Conservation (phyloP, 2,329 filamentous ascomycete genomes). For the Talaromyces rugulosus region DNA sequence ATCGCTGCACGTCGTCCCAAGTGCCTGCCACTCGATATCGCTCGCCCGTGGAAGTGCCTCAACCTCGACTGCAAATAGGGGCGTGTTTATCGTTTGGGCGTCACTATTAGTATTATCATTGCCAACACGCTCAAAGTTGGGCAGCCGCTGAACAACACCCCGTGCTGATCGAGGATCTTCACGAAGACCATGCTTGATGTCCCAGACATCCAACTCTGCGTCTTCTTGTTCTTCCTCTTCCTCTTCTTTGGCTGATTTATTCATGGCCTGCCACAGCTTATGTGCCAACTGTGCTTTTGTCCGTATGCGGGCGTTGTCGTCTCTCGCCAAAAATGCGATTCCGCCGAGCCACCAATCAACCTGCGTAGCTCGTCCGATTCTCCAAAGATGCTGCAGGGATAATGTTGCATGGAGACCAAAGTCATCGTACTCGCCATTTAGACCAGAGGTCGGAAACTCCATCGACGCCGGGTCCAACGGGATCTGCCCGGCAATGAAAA, state of each 20-base stretch:
- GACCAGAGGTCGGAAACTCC: slow-evolving; percentile 40
- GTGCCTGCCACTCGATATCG: slow-evolving; percentile 78
- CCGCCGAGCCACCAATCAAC: slow-evolving; percentile 72
- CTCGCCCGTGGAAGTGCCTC: slow-evolving; percentile 69
- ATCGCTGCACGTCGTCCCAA: slow-evolving; percentile 50
- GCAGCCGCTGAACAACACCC: slow-evolving; percentile 17
- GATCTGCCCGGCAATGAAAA: slow-evolving; percentile 86
- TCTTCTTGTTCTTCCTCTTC: slow-evolving; percentile 49
- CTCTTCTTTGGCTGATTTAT: slow-evolving; percentile 20
- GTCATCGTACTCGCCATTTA: slow-evolving; percentile 23
- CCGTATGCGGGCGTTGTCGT: slow-evolving; percentile 20
- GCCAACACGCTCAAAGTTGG: slow-evolving; percentile 24
- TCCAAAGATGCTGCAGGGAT: slow-evolving; percentile 83
- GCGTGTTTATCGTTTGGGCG: slow-evolving; percentile 49
- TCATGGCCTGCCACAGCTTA: slow-evolving; percentile 43
- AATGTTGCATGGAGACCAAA: slow-evolving; percentile 62
- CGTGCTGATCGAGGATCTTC: slow-evolving; percentile 34
- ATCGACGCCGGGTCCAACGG: slow-evolving; percentile 79
- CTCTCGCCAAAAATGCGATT: slow-evolving; percentile 65
- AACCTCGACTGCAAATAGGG: slow-evolving; percentile 72
- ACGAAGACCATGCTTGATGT: slow-evolving; percentile 55
- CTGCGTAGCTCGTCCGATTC: slow-evolving; percentile 68
- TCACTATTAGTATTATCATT: slow-evolving; percentile 2
- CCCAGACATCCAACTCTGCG: slow-evolving; percentile 41
- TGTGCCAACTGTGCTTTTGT: slow-evolving; percentile 36